A percentile compares a stretch with the other conserved stretches of the same genome.
Conservation (phyloP, 2,329 filamentous ascomycete species). For the Neonectria punicea region DNA sequence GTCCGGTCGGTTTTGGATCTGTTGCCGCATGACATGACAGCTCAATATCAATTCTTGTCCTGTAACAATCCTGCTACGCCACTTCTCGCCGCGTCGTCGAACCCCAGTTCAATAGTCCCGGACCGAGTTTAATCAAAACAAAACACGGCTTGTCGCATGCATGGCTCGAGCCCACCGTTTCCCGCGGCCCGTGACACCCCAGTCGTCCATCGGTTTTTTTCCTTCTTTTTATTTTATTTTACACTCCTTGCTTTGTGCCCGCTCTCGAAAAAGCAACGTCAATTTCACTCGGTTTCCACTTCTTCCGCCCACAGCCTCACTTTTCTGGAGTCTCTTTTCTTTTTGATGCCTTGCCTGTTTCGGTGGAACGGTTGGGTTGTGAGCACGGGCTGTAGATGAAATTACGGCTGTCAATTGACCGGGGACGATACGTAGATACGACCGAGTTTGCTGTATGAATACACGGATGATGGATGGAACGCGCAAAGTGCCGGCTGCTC, state of each 20-base stretch:
- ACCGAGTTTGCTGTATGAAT: not conserved
- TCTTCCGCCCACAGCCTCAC: not conserved
- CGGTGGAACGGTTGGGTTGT: not conserved
- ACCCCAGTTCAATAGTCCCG: not conserved
- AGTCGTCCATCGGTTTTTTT: not conserved
- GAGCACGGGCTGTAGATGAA: not conserved
- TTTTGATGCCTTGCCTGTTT: not conserved
- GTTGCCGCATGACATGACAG: not conserved
- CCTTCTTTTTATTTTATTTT: not conserved
- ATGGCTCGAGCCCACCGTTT: not conserved
- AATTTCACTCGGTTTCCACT: not conserved
- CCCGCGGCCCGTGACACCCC: not conserved
- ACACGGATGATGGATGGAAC: not conserved
- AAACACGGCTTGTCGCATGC: not conserved
- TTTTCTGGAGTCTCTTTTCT: not conserved
- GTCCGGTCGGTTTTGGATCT: not conserved
- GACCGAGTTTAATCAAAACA: not conserved
- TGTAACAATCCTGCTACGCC: constrained; percentile 40
- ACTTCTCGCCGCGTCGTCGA: not conserved
- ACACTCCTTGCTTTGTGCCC: not conserved
- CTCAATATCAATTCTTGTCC: constrained; percentile 1
- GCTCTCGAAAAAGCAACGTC: not conserved
- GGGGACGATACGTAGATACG: not conserved
- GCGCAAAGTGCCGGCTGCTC: not conserved
- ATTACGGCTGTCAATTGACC: not conserved